Evolutionary conservation across 129 eudicot species (phyloP).

Genomic region (Erigeron canadensis): DNA sequence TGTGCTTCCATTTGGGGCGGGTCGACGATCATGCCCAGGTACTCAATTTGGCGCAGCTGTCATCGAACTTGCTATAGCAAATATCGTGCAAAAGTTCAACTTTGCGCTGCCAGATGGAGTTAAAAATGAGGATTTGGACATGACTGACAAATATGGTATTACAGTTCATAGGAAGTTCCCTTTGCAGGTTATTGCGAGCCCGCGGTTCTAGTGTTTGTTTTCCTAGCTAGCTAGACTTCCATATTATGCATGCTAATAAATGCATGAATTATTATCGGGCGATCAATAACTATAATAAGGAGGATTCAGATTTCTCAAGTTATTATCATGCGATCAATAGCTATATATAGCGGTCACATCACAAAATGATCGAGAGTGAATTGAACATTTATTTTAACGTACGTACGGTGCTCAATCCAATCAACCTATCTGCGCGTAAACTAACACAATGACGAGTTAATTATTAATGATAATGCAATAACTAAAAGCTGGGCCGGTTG

Average conservation of each 20-base stretch:
- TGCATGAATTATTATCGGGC: not conserved
- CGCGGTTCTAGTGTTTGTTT: not conserved
- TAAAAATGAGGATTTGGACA: slow-evolving; percentile 16
- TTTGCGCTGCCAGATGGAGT: slow-evolving; percentile 8
- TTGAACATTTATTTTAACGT: too few species aligned
- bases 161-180: not conserved
- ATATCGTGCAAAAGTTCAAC: not conserved
- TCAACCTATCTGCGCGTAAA: too few species aligned
- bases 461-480: too few species aligned
- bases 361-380: too few species aligned
- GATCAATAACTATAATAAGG: too few species aligned
- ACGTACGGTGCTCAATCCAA: too few species aligned
- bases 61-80: slow-evolving; percentile 13
- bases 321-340: too few species aligned
- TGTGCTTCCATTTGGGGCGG: slow-evolving; percentile 1
- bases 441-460: too few species aligned
- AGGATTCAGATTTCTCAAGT: too few species aligned
- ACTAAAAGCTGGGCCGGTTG: too few species aligned
- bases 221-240: not conserved
- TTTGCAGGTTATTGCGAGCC: slow-evolving; percentile 4
- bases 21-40: slow-evolving; percentile 2
- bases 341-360: too few species aligned
- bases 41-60: not conserved
- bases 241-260: not conserved
- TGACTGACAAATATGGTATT: slow-evolving; percentile 14